Base-by-base conservation (phyloP, 2,329 filamentous ascomycete genomes). In the Diaporthe sp. region DNA sequence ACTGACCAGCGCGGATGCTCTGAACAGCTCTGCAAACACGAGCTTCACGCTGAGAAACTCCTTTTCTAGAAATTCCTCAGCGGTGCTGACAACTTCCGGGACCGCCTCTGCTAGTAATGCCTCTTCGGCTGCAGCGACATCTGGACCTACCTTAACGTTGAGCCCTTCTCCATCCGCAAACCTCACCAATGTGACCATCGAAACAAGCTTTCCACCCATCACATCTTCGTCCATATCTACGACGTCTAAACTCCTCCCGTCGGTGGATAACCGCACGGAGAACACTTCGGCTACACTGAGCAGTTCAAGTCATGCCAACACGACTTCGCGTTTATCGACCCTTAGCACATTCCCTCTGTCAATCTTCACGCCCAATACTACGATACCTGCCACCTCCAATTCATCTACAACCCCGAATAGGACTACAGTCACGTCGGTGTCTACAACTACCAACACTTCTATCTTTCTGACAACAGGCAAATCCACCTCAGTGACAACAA, bases 41-140 rank as follows among this genome's bases (percentile, higher is more conserved):
- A 46, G 25, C 34, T 73, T 73, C 37, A 73, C 71, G 3, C 39
- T 73, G 25, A 65, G 37, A 22, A 73, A 73, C 37, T 51, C 71
- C 1, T 73, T 65, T 28, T 57, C 71, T 37, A 65, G 19, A 28
- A 65, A 73, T 19, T 65, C 71, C 1, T 17, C 57, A 31, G 34
- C 37, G 34, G 10, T 44, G 1, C 25, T 28, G 44, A 31, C 71
- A 34, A n/a, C 46, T 34, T 51, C 55, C 4, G 8, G 8, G 4
- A 37, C 42, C 13, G 9, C 37, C 28, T 31, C 67, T 28, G 19
- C 28, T 39, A 28, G 49, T 17, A 44, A 70, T 22, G 12, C 31
- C 49, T 70, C 65, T 55, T 55, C 34, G 6, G 37, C 19, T 15
- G n/a, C 28, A n/a, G 25, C 4, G 19, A 42, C 49, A 0, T 51